A percentile compares a stretch with the other conserved stretches of the same genome.
phyloP scores from a whole-genome alignment of 495 filamentous ascomycete species.

The Aspergillus wentii region DNA sequence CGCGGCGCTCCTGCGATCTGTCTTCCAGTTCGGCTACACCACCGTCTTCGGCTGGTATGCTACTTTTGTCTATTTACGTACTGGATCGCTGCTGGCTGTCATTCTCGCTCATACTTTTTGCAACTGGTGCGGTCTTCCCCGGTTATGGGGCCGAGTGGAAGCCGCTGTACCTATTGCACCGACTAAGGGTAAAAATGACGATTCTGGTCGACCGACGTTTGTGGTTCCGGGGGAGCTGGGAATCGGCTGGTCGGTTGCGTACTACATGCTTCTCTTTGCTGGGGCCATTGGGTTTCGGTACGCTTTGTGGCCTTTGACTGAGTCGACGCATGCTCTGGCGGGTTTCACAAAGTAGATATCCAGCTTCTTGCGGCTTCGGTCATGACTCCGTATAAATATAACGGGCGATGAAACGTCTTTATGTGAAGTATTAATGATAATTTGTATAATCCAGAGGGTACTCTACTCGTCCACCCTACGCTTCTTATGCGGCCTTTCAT shows the following conservation, averaged over 20 bases:
- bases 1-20: slow-evolving; percentile 58
- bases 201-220: slow-evolving; percentile 12
- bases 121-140: slow-evolving; percentile 87
- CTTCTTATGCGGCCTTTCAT: too few relatives aligned
- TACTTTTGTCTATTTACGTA: slow-evolving; percentile 84
- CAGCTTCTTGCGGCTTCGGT: too few relatives aligned
- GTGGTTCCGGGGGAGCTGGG: slow-evolving; percentile 22
- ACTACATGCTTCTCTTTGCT: slow-evolving; percentile 67
- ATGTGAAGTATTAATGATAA: too few relatives aligned
- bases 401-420: too few relatives aligned
- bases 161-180: slow-evolving; percentile 25
- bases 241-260: slow-evolving; percentile 65
- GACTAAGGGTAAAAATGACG: slow-evolving; percentile 38
- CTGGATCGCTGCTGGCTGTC: slow-evolving; percentile 69
- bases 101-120: slow-evolving; percentile 83
- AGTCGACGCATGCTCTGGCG: slow-evolving; percentile 42
- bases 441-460: too few relatives aligned
- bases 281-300: slow-evolving; percentile 68
- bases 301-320: slow-evolving; percentile 68
- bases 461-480: too few relatives aligned
- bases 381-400: too few relatives aligned
- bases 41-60: slow-evolving; percentile 91
- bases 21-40: slow-evolving; percentile 89
- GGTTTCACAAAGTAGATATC: too few relatives aligned
- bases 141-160: slow-evolving; percentile 74